These are phyloP conservation scores for Aspergillus mulundensis DNA, from an alignment of 495 filamentous ascomycete species.

Conservation along the genomic window DNA sequence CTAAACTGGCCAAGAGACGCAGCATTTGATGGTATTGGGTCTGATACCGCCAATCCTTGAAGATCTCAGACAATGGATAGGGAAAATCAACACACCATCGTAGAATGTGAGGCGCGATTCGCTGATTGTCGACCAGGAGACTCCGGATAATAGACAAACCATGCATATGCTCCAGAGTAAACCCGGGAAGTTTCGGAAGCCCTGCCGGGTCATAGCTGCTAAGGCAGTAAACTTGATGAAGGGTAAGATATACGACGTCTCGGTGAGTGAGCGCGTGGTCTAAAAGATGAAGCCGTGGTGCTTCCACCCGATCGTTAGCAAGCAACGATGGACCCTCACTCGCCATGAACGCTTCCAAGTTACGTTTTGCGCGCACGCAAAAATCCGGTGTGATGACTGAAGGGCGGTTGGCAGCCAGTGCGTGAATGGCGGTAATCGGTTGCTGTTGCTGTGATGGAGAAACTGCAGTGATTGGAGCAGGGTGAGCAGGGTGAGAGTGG, in stretches of 20 bases:
- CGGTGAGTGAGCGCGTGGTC: constrained; percentile 48
- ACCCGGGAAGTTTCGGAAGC: constrained; percentile 15
- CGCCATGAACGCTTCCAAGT: constrained; percentile 11
- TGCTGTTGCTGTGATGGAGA: neutral
- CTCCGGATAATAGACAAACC: constrained; percentile 28
- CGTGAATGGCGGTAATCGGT: neutral
- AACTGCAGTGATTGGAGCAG: neutral
- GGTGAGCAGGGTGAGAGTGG: neutral
- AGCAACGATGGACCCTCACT: neutral
- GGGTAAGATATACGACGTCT: constrained; percentile 60
- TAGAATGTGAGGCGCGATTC: constrained; percentile 33
- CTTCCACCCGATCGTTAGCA: constrained; percentile 34
- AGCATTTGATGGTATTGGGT: constrained; percentile 14
- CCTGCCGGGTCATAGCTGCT: constrained; percentile 28
- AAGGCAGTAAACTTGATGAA: constrained; percentile 67
- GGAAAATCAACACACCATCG: constrained; percentile 55
- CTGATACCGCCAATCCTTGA: constrained; percentile 2
- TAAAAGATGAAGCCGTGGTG: constrained; percentile 53
- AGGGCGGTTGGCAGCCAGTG: neutral
- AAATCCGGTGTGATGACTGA: constrained; percentile 13
- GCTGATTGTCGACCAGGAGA: constrained; percentile 34
- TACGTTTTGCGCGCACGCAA: constrained; percentile 10
- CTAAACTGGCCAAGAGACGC: constrained; percentile 34
- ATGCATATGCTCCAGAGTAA: constrained; percentile 14
- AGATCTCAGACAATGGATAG: constrained; percentile 24